Evolutionary conservation across 23 red algal genomes (phyloP).

Genomic region (Agarophyton chilense): DNA sequence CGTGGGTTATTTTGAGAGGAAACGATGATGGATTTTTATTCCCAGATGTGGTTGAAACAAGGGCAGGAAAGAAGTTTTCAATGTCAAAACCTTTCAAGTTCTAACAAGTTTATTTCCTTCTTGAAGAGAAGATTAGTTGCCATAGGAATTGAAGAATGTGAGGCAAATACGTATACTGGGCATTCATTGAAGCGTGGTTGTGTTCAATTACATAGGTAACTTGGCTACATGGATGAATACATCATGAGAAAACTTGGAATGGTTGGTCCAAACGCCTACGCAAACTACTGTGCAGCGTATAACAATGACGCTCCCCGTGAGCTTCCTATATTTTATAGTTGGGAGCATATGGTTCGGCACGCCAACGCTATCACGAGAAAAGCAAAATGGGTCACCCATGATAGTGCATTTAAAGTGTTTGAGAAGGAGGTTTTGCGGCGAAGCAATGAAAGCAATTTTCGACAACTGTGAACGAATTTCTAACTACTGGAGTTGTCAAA

Average conservation of each 20-base stretch:
- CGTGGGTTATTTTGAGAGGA: slow-evolving; percentile 4
- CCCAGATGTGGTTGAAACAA: neutral
- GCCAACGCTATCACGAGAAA: neutral
- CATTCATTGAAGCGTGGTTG: neutral
- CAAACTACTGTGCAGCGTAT: slow-evolving; percentile 35
- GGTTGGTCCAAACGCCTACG: slow-evolving; percentile 2
- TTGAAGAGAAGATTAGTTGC: neutral
- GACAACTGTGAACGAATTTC: slow-evolving; percentile 43
- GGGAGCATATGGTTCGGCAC: slow-evolving; percentile 8
- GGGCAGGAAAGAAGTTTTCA: neutral
- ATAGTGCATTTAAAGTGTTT: neutral
- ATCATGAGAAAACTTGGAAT: slow-evolving; percentile 32
- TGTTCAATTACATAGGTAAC: neutral
- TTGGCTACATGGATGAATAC: too few relatives aligned
- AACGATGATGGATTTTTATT: neutral
- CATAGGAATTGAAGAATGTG: neutral
- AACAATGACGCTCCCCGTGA: slow-evolving; percentile 26
- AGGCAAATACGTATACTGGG: neutral
- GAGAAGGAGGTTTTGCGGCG: slow-evolving; percentile 12
- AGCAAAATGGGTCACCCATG: neutral
- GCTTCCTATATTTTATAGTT: neutral
- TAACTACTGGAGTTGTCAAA: slow-evolving; percentile 13
- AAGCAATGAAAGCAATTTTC: too few relatives aligned
- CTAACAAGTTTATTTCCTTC: neutral
- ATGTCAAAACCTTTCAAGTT: neutral